Evolutionary conservation across 768 basidiomycete genomes (phyloP).

Genomic region (Rickenella mellea): DNA sequence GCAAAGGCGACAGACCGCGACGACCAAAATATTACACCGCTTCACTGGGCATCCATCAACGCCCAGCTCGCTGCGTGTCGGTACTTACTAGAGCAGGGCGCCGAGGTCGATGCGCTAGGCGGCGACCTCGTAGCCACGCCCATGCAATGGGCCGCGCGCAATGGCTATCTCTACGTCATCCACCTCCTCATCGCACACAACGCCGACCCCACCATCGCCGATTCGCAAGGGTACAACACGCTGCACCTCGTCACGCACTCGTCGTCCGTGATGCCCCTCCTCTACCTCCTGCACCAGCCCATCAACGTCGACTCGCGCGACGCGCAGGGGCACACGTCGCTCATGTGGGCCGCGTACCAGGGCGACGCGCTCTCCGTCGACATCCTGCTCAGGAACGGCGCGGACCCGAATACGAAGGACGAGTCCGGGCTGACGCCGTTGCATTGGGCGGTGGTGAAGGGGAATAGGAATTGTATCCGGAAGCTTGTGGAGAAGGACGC

Average conservation of each 20-base stretch:
- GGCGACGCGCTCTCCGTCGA: slow-evolving; percentile 95
- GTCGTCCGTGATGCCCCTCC: slow-evolving; percentile 86
- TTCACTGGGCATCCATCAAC: slow-evolving; percentile 98
- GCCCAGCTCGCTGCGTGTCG: slow-evolving; percentile 86
- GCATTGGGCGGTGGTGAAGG: slow-evolving; percentile 96
- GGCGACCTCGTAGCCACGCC: slow-evolving; percentile 93
- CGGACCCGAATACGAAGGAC: slow-evolving; percentile 68
- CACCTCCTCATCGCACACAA: slow-evolving; percentile 84
- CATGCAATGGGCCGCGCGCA: slow-evolving; percentile 96
- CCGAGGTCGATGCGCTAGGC: slow-evolving; percentile 88
- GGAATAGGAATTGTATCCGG: slow-evolving; percentile 81
- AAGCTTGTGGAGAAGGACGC: slow-evolving; percentile 80
- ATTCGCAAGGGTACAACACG: slow-evolving; percentile 93
- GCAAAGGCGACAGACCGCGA: slow-evolving; percentile 74
- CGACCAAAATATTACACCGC: slow-evolving; percentile 84
- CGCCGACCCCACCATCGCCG: slow-evolving; percentile 86
- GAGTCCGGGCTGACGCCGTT: slow-evolving; percentile 79
- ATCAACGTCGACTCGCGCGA: slow-evolving; percentile 87
- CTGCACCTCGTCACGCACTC: slow-evolving; percentile 94
- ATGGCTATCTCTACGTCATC: slow-evolving; percentile 92
- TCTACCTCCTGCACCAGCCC: slow-evolving; percentile 89
- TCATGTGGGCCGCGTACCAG: slow-evolving; percentile 99
- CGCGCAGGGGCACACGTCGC: slow-evolving; percentile 82
- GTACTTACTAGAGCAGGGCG: slow-evolving; percentile 83
- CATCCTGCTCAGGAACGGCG: slow-evolving; percentile 78